Evolutionary conservation across 2,329 filamentous ascomycete genomes (phyloP), one percentile per base, ranked within the genome.

Genomic region (Plectosphaerella plurivora): DNA sequence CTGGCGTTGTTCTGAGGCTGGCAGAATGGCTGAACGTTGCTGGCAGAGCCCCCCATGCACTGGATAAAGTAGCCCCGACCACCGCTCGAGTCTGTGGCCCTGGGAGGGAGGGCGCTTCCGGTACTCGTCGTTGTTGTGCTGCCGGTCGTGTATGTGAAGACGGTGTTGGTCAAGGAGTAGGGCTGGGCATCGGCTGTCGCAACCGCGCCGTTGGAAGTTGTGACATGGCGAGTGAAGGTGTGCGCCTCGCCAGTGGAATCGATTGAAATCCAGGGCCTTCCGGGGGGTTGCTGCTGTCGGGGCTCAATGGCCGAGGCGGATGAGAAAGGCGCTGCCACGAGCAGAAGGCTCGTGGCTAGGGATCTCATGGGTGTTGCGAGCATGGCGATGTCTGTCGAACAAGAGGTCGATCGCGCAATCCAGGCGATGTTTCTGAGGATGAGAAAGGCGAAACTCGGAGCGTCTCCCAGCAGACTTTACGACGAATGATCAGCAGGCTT

Each of bases 231-330:
- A 1, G 60, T 61, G 49, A 67, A 56, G 35, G 69, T 71, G 24
- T 50, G 49, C 6, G 59, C 59, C 7, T 44, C 49, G 51, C 66
- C 67, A 12, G 48, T 28, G 14, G 52, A 24, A 54, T 68, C 63
- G 50, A 72, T 55, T 3, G 64, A 63, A 25, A 72, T 61, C 69
- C 69, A 71, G 4, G 57, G 51, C 25, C 55, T 51, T 36, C 57
- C 52, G 14, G 49, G 45, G 12, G 41, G 52, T 12, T 18, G n/a
- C 41, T 18, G 41, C 41, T 44, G 41, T 37, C 54, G 51, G 6
- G 48, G 53, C 15, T 53, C 37, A 16, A 58, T 25, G 9, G 49
- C 55, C 7, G 47, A 45, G 44, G 54, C 53, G 11, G 57, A 50
- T 4, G 47, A 3, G 4, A 44, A 12, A 4, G 50, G 45, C 7